phyloP scores from a whole-genome alignment of 2,329 filamentous ascomycete genomes.

The Colletotrichum sp. region DNA sequence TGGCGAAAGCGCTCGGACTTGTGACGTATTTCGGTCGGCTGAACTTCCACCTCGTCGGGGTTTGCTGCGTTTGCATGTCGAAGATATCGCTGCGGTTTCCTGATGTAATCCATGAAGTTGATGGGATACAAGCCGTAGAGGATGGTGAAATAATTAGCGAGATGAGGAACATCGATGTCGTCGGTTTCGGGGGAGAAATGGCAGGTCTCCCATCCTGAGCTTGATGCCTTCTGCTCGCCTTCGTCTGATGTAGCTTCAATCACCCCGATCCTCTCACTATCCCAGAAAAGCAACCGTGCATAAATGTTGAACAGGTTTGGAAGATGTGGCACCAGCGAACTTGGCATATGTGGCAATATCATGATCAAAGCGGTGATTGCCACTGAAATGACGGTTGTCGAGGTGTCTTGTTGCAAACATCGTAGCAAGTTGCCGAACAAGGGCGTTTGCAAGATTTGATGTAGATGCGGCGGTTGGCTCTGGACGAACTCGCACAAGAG shows the following conservation, averaged over 20 bases:
- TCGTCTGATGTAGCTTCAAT: conserved; percentile 44
- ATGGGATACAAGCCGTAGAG: conserved; percentile 84
- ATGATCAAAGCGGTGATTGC: conserved; percentile 79
- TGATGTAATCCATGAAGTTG: conserved; percentile 86
- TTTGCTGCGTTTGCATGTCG: conserved; percentile 74
- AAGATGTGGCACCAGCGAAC: conserved; percentile 70
- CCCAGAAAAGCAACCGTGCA: conserved; percentile 81
- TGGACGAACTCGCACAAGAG: conserved; percentile 77
- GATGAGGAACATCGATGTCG: conserved; percentile 67
- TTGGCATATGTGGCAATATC: conserved; percentile 82
- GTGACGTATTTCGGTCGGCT: conserved; percentile 78
- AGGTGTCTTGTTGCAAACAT: conserved; percentile 79
- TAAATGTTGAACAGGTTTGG: conserved; percentile 83
- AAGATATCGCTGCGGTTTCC: conserved; percentile 80
- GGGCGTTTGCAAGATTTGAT: conserved; percentile 74
- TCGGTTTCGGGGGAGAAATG: conserved; percentile 67
- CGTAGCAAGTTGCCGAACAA: conserved; percentile 75
- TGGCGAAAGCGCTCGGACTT: conserved; percentile 77
- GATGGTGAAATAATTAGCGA: conserved; percentile 80
- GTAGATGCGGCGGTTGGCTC: conserved; percentile 79
- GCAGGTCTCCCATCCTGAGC: conserved; percentile 67
- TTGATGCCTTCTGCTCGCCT: conserved; percentile 35
- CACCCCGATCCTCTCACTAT: conserved; percentile 54
- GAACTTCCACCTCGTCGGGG: conserved; percentile 77
- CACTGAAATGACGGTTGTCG: conserved; percentile 76